A percentile compares a stretch with the other conserved stretches of the same genome.
Evolutionary conservation across 345 rosid species (phyloP).

Genomic region (Physaria fendleri): DNA sequence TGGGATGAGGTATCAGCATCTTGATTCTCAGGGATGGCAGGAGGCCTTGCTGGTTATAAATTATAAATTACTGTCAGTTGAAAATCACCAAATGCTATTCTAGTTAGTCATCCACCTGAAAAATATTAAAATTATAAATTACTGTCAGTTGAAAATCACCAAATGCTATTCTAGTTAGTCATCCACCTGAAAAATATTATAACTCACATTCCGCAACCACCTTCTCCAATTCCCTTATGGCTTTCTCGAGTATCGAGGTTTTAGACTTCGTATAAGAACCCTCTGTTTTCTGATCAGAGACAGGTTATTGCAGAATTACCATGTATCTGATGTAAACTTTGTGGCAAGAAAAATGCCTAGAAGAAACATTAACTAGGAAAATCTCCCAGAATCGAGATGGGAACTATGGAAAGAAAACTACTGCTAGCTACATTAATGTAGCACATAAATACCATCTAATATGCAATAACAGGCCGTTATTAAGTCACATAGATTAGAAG

Average conservation of each 20-base stretch:
- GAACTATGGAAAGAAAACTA: constrained; percentile 23
- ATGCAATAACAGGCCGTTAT: neutral
- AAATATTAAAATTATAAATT: constrained; percentile 11
- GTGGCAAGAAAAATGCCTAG: neutral
- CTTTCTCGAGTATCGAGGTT: constrained; percentile 64
- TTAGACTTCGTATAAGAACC: constrained; percentile 56
- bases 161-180: no score
- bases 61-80: constrained; percentile 4
- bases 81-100: neutral
- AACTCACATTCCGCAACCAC: constrained; percentile 79
- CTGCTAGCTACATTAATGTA: neutral
- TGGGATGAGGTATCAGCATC: constrained; percentile 68
- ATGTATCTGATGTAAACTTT: neutral
- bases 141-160: neutral
- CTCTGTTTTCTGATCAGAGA: constrained; percentile 47
- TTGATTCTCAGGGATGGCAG: constrained; percentile 62
- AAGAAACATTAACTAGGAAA: neutral
- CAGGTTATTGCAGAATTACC: constrained; percentile 44
- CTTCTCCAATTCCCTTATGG: constrained; percentile 86
- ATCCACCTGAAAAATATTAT: neutral
- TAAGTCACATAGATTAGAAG: neutral
- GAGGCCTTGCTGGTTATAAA: constrained; percentile 66
- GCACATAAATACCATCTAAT: neutral
- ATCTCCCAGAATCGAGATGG: neutral
- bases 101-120: neutral